phyloP scores from a whole-genome alignment of 805 yeast genomes.

The Candida sphagnicola region DNA sequence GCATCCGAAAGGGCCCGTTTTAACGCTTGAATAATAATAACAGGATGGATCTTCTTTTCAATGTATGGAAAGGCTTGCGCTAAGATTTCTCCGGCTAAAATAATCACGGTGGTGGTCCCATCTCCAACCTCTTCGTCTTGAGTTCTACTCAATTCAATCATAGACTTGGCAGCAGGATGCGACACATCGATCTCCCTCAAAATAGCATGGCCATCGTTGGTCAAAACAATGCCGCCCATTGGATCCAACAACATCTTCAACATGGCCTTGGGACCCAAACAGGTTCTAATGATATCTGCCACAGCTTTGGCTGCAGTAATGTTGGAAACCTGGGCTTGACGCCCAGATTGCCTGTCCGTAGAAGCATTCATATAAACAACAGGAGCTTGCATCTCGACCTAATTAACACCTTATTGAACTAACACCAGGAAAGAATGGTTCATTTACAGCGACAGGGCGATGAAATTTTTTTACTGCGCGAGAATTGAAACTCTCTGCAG shows the following conservation, averaged over 20 bases:
- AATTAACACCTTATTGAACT: no score
- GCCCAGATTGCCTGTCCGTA: slow-evolving; percentile 91
- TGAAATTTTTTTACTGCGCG: neutral
- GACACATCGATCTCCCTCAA: slow-evolving; percentile 95
- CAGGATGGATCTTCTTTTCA: slow-evolving; percentile 96
- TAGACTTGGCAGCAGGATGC: slow-evolving; percentile 98
- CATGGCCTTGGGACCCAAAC: slow-evolving; percentile 99
- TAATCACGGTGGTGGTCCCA: slow-evolving; percentile 96
- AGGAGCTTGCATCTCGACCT: slow-evolving; percentile 40
- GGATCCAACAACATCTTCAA: slow-evolving; percentile 97
- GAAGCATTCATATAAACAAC: slow-evolving; percentile 61
- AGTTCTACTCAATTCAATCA: slow-evolving; percentile 95
- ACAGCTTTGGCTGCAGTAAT: slow-evolving; percentile 99
- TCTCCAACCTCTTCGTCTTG: slow-evolving; percentile 99
- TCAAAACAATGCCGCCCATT: slow-evolving; percentile 91
- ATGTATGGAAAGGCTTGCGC: slow-evolving; percentile 94
- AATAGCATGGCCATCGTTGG: slow-evolving; percentile 98
- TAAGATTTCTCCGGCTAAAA: slow-evolving; percentile 92
- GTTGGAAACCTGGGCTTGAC: slow-evolving; percentile 94
- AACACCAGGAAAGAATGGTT: no score
- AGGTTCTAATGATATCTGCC: slow-evolving; percentile 94
- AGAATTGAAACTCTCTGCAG: no score
- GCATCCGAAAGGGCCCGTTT: slow-evolving; percentile 91
- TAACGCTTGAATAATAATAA: slow-evolving; percentile 89
- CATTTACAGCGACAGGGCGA: neutral